Evolutionary conservation across 2,329 filamentous ascomycete species (phyloP), one percentile per base, ranked within the genome.

Genomic region (Cercospora sesami): DNA sequence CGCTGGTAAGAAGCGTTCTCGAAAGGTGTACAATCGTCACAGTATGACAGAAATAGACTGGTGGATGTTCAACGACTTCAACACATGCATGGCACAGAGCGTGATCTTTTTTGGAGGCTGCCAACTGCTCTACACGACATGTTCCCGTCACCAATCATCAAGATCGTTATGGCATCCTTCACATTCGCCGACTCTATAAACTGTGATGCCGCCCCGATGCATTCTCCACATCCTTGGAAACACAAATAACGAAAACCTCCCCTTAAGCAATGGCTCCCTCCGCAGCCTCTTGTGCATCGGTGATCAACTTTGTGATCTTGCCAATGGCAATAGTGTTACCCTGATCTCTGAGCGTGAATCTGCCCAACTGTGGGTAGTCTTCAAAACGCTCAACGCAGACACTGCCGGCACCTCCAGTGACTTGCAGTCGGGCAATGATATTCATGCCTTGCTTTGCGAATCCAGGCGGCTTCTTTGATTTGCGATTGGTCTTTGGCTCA

Each of bases 241-340:
- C 36, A n/a, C 33, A 28, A n/a, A 31, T 21, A n/a, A n/a, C 30
- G 36, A 39, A 42, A 21, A 5, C 2, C 7, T 28, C 21, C 31
- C 4, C 21, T 65, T 65, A 65, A 21, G 64, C 64, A 60, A 68
- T 68, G 7, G 67, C 59, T 9, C 67, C 67, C 48, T 70, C 72
- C 57, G 73, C 72, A 48, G 69, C 73, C 63, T 68, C 68, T 36
- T 68, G 53, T 30, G 68, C 66, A 70, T 85, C 81, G 4, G 81
- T 83, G 74, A 91, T 88, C 69, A 99, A 87, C 86, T 94, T 97
- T 68, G 93, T 97, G 80, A 99, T 96, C 87, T 99, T 99, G 78
- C 95, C 95, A 83, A 99, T 99, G 66, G 95, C 95, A 83, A 99
- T 97, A 0, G 95, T 99, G 91, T 98, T 94, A 76, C 95, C 95